Conservation (phyloP, 768 basidiomycete genomes). For the Thelephora aurantiotincta region DNA sequence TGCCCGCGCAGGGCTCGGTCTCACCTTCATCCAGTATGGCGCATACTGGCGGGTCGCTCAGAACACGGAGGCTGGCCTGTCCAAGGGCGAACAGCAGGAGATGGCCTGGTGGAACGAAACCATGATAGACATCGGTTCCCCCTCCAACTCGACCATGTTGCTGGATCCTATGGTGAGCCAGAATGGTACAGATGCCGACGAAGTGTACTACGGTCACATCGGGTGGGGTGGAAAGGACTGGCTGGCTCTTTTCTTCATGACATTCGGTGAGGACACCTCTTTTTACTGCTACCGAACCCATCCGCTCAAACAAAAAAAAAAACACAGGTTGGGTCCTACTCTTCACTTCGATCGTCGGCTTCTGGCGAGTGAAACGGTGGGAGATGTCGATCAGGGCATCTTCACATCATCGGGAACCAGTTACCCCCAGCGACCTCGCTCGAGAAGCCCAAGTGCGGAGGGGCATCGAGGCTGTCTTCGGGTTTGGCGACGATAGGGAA, state of each 20-base stretch:
- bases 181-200: constrained; percentile 13
- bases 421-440: constrained; percentile 32
- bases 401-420: constrained; percentile 15
- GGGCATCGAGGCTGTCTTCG: constrained; percentile 35
- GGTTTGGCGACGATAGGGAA: constrained; percentile 3
- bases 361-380: constrained; percentile 78
- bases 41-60: constrained; percentile 22
- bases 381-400: constrained; percentile 50
- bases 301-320: background rate
- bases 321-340: constrained; percentile 78
- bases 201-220: constrained; percentile 10
- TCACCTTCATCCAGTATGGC: constrained; percentile 90
- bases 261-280: constrained; percentile 37
- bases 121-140: no score
- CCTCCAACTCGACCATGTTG: background rate
- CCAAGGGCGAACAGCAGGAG: constrained; percentile 5
- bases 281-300: background rate
- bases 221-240: constrained; percentile 59
- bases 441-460: constrained; percentile 36
- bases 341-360: constrained; percentile 70
- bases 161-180: constrained; percentile 7
- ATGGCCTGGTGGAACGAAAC: constrained; percentile 5
- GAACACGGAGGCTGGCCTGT: background rate
- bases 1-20: constrained; percentile 86
- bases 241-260: constrained; percentile 89